A percentile compares a stretch with the other conserved stretches of the same genome.
phyloP scores from a whole-genome alignment of 768 basidiomycete species.

The Boletales sp. region DNA sequence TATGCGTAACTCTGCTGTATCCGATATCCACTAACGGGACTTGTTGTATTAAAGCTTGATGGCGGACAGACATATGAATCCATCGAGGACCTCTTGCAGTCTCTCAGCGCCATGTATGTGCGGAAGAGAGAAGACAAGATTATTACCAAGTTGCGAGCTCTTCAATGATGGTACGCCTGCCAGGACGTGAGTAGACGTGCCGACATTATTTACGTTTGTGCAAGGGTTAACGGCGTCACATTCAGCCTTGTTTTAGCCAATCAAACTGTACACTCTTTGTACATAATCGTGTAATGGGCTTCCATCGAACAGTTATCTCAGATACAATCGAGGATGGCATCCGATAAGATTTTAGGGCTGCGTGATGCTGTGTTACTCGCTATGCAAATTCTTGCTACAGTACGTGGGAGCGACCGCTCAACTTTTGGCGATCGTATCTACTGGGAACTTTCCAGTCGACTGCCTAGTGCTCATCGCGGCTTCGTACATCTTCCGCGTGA shows the following conservation, averaged over 20 bases:
- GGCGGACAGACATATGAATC: constrained; percentile 46
- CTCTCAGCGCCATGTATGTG: constrained; percentile 52
- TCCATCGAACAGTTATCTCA: no score
- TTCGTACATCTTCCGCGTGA: constrained; percentile 59
- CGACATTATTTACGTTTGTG: background rate
- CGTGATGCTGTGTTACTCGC: no score
- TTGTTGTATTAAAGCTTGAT: constrained; percentile 18
- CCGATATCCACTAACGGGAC: constrained; percentile 7
- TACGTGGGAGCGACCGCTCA: no score
- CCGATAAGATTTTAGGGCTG: no score
- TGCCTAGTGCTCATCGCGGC: constrained; percentile 41
- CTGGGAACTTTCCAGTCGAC: constrained; percentile 11
- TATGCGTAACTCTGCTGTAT: background rate
- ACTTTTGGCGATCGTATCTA: background rate
- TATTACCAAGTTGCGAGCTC: constrained; percentile 44
- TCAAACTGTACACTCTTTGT: no score
- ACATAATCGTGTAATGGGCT: no score
- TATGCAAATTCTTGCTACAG: no score
- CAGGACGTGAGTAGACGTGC: constrained; percentile 7
- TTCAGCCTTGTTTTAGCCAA: no score
- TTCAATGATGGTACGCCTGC: constrained; percentile 25
- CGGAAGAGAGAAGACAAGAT: constrained; percentile 45
- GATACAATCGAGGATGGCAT: no score
- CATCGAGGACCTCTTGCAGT: constrained; percentile 54
- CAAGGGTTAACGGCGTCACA: constrained; percentile 3